Evolutionary conservation across 2,329 filamentous ascomycete genomes (phyloP).

Genomic region (Teratosphaeriaceae sp.): DNA sequence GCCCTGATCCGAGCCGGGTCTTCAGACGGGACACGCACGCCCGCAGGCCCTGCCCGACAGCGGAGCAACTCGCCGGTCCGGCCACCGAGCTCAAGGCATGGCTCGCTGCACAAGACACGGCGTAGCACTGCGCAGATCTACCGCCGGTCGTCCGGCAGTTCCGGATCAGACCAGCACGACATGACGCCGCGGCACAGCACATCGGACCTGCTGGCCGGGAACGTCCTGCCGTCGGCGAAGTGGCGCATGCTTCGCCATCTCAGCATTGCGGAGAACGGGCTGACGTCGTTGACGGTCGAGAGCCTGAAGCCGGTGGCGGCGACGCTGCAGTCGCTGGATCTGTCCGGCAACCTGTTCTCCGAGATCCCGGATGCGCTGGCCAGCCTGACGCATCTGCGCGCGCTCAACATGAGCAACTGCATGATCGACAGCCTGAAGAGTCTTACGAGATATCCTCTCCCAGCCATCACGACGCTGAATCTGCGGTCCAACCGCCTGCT

Average conservation of each 20-base stretch:
- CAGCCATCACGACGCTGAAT: conserved; percentile 89
- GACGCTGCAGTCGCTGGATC: conserved; percentile 83
- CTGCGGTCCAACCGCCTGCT: conserved; percentile 80
- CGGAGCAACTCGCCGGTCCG: conserved; percentile 77
- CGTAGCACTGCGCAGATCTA: conserved; percentile 66
- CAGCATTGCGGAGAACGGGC: conserved; percentile 82
- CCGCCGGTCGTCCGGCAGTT: conserved; percentile 86
- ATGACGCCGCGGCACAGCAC: conserved; percentile 58
- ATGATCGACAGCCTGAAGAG: conserved; percentile 96
- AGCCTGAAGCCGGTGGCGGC: conserved; percentile 78
- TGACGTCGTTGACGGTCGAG: conserved; percentile 69
- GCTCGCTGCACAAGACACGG: conserved; percentile 55
- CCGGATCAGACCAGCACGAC: conserved; percentile 65
- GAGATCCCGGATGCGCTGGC: conserved; percentile 90
- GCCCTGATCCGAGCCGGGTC: conserved; percentile 54
- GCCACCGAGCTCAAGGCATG: conserved; percentile 67
- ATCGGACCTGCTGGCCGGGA: conserved; percentile 66
- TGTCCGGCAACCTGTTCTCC: conserved; percentile 89
- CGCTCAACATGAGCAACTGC: conserved; percentile 89
- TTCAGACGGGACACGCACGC: conserved; percentile 33
- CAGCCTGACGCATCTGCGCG: conserved; percentile 77
- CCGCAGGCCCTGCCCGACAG: conserved; percentile 38
- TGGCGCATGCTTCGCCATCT: conserved; percentile 94
- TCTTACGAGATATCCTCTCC: conserved; percentile 74
- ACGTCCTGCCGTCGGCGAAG: conserved; percentile 73